Evolutionary conservation across 257 asterid genomes (phyloP), one percentile per base, ranked within the genome.

Genomic region (Leptodermis oblonga): DNA sequence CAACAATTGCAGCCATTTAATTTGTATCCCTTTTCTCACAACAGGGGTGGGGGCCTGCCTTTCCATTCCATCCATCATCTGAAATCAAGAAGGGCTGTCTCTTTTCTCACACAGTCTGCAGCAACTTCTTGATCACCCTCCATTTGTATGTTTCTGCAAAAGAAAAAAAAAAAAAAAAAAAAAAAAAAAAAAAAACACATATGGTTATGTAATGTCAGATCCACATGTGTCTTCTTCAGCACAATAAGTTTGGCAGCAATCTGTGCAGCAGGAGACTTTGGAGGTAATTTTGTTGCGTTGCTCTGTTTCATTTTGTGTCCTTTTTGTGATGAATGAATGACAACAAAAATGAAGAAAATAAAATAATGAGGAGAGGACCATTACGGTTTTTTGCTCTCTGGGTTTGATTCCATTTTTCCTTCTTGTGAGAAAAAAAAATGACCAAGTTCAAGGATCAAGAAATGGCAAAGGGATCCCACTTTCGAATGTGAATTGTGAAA

Each of bases 1-100:
- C 91, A 60, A 65, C 73, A 76, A 67, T 83, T 77, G 54, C 76
- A 82, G 74, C 96, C 96, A 83, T 85, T 89, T 84, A 83, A 89
- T 80, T 82, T 81, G 86, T 79, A 81, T 63, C 86, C 84, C 70
- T 67, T 81, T 83, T 73, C 78, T 76, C 84, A 83, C 80, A 73
- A 79, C 85, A 68, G 64, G 60, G 76, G 86, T 84, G 96, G 89
- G 92, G 87, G 83, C 85, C 84, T 63, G 64, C 12, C 65, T 31
- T 30, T 52, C 59, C 37, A 34, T 26, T 3, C 64, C 64, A 58
- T 30, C 54, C 72, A 77, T 76, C 83, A 62, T 78, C 87, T 53
- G 76, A 76, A 79, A 78, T 74, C 71, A 77, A 60, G 67, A 77
- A 67, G 39, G 67, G 74, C 87, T 77, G 87, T 77, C 69, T 79